These are phyloP conservation scores for Vachellia collinsii DNA, from an alignment of 306 rosid genomes.

Conservation along the genomic window DNA sequence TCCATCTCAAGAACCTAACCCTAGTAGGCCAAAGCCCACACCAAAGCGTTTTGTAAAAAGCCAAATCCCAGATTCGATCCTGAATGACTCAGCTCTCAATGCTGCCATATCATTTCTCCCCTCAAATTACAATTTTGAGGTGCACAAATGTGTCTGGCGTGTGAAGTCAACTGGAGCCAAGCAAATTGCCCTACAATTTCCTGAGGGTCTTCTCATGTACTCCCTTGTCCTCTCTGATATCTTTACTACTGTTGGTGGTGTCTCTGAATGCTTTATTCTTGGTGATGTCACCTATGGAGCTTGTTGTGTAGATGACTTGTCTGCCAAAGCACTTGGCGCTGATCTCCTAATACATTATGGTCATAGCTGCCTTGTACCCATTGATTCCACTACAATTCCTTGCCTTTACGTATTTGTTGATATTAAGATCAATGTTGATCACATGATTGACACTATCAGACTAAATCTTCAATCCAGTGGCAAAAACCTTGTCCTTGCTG, in stretches of 20 bases:
- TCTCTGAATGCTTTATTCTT: constrained; percentile 64
- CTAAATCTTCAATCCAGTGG: constrained; percentile 48
- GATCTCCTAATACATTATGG: constrained; percentile 84
- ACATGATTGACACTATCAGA: constrained; percentile 58
- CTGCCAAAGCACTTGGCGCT: constrained; percentile 71
- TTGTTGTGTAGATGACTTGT: constrained; percentile 80
- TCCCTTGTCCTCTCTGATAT: constrained; percentile 81
- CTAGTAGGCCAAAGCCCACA: constrained; percentile 10
- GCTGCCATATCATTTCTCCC: constrained; percentile 57
- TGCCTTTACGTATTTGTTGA: constrained; percentile 93
- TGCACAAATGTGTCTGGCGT: constrained; percentile 89
- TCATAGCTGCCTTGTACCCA: constrained; percentile 94
- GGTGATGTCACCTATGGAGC: constrained; percentile 91
- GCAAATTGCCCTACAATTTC: constrained; percentile 80
- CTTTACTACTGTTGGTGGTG: constrained; percentile 72
- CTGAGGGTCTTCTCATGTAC: constrained; percentile 95
- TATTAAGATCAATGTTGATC: constrained; percentile 65
- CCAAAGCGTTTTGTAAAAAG: constrained; percentile 53
- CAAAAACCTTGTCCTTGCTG: constrained; percentile 63
- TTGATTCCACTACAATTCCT: constrained; percentile 74
- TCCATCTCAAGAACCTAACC: constrained; percentile 4
- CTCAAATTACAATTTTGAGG: constrained; percentile 79
- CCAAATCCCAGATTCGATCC: constrained; percentile 57
- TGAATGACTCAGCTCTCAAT: constrained; percentile 50
- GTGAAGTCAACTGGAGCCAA: constrained; percentile 64